Percentiles rank a stretch among this genome's conserved stretches.
phyloP scores from a whole-genome alignment of 1,139 yeast genomes.

The Pichia terricola region DNA sequence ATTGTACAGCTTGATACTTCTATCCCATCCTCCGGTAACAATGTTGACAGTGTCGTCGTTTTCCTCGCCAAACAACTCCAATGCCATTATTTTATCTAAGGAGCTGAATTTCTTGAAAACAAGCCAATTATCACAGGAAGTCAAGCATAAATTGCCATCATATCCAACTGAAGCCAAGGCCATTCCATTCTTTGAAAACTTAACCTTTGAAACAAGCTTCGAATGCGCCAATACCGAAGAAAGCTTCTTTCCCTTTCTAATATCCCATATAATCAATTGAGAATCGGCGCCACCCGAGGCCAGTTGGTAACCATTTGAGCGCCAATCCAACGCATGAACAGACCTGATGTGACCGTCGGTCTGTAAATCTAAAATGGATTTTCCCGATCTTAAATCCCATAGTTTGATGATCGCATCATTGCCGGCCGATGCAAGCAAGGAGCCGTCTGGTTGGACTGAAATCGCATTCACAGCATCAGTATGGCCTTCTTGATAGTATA shows the following conservation, averaged over 20 bases:
- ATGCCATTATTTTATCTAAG: slow-evolving; percentile 63
- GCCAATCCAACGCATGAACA: slow-evolving; percentile 64
- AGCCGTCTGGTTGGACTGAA: slow-evolving; percentile 68
- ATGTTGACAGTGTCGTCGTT: slow-evolving; percentile 27
- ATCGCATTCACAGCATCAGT: slow-evolving; percentile 60
- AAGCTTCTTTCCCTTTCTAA: slow-evolving; percentile 40
- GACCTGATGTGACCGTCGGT: slow-evolving; percentile 57
- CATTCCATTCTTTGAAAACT: slow-evolving; percentile 36
- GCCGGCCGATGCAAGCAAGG: slow-evolving; percentile 70
- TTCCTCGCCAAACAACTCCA: slow-evolving; percentile 39
- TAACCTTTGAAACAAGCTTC: slow-evolving; percentile 60
- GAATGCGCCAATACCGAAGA: slow-evolving; percentile 65
- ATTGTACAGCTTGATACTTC: slow-evolving; percentile 54
- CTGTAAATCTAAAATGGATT: slow-evolving; percentile 45
- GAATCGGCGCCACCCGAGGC: slow-evolving; percentile 87
- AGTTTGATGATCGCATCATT: slow-evolving; percentile 63
- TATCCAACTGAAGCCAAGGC: slow-evolving; percentile 56
- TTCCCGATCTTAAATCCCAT: slow-evolving; percentile 87
- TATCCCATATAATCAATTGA: slow-evolving; percentile 76
- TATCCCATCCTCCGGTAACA: slow-evolving; percentile 77
- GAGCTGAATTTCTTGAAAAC: slow-evolving; percentile 44
- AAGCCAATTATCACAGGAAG: slow-evolving; percentile 72
- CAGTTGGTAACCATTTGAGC: slow-evolving; percentile 63
- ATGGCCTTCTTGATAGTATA: slow-evolving; percentile 77
- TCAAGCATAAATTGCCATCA: slow-evolving; percentile 55